Percentiles rank a stretch among this genome's conserved stretches.
Evolutionary conservation across 108 stramenopile species (phyloP).

Genomic region (Hondaea fermentalgiana): DNA sequence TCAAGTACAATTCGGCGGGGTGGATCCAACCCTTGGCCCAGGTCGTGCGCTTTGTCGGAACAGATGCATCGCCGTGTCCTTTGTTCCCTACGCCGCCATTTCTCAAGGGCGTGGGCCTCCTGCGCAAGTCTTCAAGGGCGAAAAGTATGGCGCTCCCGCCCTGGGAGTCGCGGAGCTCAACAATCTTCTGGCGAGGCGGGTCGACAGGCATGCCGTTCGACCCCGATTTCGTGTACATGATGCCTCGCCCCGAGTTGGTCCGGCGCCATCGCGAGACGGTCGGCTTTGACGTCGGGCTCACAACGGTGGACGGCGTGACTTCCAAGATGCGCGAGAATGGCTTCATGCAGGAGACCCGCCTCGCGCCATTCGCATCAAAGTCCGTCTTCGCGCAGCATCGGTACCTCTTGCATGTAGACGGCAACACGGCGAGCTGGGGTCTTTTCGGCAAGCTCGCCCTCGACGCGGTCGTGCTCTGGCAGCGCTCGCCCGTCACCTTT

Average conservation of each 20-base stretch:
- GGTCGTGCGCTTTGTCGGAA: neutral
- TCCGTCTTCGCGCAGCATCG: neutral
- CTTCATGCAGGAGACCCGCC: neutral
- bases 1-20: neutral
- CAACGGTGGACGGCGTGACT: neutral
- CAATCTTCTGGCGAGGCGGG: conserved; percentile 7
- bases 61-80: neutral
- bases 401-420: neutral
- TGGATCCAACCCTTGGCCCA: neutral
- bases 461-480: neutral
- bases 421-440: conserved; percentile 7
- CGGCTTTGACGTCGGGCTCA: neutral
- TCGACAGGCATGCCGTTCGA: neutral
- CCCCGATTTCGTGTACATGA: neutral
- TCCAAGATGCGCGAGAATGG: neutral
- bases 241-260: neutral
- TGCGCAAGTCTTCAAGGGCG: neutral
- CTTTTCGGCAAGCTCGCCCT: neutral
- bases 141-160: neutral
- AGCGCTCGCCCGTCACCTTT: conserved; percentile 6
- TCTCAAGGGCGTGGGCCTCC: neutral
- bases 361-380: neutral
- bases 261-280: no score
- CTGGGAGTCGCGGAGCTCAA: neutral
- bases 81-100: neutral